Percentiles rank a stretch among this genome's conserved stretches.
Evolutionary conservation across 257 asterid genomes (phyloP).

Genomic region (Solanum habrochaites): DNA sequence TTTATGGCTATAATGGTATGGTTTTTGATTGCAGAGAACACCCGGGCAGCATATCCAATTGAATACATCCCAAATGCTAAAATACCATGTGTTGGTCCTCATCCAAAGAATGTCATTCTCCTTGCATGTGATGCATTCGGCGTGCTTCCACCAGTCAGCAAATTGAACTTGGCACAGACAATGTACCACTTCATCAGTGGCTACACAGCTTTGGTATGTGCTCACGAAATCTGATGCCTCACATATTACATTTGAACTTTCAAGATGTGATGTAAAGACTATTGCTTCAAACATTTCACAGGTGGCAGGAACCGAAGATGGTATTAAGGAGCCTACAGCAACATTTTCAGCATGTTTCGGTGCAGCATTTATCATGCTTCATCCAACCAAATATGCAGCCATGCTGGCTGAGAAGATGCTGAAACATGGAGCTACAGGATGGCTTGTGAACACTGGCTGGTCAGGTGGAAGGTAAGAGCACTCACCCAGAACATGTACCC

Average conservation of each 20-base stretch:
- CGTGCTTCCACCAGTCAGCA: slow-evolving; percentile 96
- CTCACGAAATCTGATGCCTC: neutral
- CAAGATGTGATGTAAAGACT: neutral
- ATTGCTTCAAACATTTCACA: neutral
- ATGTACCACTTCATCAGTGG: slow-evolving; percentile 98
- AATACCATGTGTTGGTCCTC: slow-evolving; percentile 94
- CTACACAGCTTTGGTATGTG: slow-evolving; percentile 75
- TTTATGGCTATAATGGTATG: neutral
- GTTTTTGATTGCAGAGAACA: slow-evolving; percentile 46
- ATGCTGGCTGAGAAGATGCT: slow-evolving; percentile 86
- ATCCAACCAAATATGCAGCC: slow-evolving; percentile 83
- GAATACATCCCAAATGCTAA: slow-evolving; percentile 86
- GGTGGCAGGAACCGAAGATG: slow-evolving; percentile 99
- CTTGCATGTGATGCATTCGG: slow-evolving; percentile 95
- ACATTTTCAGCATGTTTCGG: slow-evolving; percentile 96
- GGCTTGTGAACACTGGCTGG: slow-evolving; percentile 98
- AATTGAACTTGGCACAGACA: slow-evolving; percentile 69
- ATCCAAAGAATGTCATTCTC: slow-evolving; percentile 81
- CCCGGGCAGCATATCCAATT: slow-evolving; percentile 90
- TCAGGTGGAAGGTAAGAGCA: slow-evolving; percentile 74
- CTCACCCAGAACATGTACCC: neutral
- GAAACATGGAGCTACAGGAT: slow-evolving; percentile 78
- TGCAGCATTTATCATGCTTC: slow-evolving; percentile 93
- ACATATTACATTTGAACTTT: neutral
- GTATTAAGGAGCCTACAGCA: slow-evolving; percentile 88